Evolutionary conservation across 2,329 filamentous ascomycete genomes (phyloP), one percentile per base, ranked within the genome.

Genomic region (Fusarium hostae): DNA sequence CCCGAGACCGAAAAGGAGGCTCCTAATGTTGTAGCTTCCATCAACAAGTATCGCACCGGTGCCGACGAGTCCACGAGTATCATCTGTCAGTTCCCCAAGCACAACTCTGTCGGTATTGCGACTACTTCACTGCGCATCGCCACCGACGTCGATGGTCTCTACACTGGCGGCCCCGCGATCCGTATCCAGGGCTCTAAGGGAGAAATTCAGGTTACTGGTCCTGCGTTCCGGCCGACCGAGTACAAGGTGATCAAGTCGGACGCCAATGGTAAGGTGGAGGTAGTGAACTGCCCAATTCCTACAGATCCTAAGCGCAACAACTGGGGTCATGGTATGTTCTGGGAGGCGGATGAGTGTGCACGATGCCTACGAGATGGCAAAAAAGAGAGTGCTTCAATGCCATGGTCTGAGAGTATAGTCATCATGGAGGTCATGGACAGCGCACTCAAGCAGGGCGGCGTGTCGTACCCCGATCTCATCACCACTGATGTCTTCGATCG

Each of bases 321-420:
- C 71, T 86, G 83, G 82, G 94, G 93, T 15, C 91, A 94, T 71
- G 94, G 94, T 54, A 96, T 97, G 93, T 96, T 94, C 83, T 95
- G 91, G 91, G 92, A 95, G 80, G 93, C 93, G 2, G 93, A 95
- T 79, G 93, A 94, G 84, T 91, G 89, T 71, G 93, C 91, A 32
- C 86, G 90, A 48, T 93, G 92, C 73, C 78, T 97, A 63, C 86
- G 91, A 45, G 94, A 96, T 78, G 93, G 94, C 26, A 90, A 89
- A 82, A 87, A 91, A 76, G 91, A 97, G 84, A 94, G 93, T 78
- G 86, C 87, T 51, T 87, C 86, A 16, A 83, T 96, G 81, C 89
- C 91, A 24, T 88, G 89, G 84, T 86, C 89, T 48, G 94, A 97
- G 86, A 95, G 92, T 77, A 85, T 97, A 59, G 86, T 90, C 52